Conservation (phyloP, 2,329 filamentous ascomycete genomes). For the Alternaria incomplexa region DNA sequence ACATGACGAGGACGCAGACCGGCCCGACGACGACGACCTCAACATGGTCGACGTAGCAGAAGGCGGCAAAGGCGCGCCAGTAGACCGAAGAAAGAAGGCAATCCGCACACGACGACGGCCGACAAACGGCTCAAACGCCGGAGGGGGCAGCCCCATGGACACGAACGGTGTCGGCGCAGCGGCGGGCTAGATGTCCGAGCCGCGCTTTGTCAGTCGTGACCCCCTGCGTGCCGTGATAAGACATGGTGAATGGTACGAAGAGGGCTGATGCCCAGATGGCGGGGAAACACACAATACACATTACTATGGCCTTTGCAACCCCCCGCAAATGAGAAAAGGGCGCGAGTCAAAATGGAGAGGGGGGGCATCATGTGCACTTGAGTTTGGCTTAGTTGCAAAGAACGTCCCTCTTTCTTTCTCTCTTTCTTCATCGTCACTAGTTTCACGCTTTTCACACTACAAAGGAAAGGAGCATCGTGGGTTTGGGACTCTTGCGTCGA, state of each 20-base stretch:
- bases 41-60: conserved; percentile 48
- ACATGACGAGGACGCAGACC: conserved; percentile 46
- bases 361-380: background rate
- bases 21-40: conserved; percentile 46
- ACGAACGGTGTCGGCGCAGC: conserved; percentile 46
- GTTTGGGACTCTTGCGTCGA: background rate
- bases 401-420: background rate
- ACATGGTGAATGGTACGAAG: background rate
- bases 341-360: background rate
- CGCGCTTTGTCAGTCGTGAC: background rate
- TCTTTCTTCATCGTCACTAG: background rate
- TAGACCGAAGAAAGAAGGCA: conserved; percentile 47
- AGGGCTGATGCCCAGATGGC: background rate
- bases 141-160: conserved; percentile 49
- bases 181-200: conserved; percentile 22
- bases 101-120: conserved; percentile 45
- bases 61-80: conserved; percentile 32
- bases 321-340: background rate
- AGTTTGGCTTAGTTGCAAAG: background rate
- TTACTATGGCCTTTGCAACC: background rate
- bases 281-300: background rate
- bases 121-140: conserved; percentile 36
- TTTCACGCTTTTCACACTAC: background rate
- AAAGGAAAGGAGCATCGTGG: background rate
- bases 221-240: background rate